Evolutionary conservation across 768 basidiomycete species (phyloP).

Genomic region (Amanita fuliginea): DNA sequence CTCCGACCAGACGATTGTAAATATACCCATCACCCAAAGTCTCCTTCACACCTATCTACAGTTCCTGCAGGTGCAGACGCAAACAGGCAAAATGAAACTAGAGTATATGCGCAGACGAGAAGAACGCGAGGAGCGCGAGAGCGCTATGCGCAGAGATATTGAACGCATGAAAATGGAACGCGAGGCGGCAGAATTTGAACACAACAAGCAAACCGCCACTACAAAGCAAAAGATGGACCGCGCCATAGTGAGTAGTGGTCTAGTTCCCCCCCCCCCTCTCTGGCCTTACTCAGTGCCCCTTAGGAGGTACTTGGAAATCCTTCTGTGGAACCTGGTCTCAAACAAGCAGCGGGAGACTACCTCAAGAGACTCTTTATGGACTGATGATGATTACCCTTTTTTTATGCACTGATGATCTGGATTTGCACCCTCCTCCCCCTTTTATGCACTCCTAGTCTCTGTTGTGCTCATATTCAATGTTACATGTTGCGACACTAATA

Average conservation of each 20-base stretch:
- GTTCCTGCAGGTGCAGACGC: slow-evolving; percentile 54
- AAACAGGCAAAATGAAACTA: slow-evolving; percentile 58
- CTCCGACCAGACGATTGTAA: slow-evolving; percentile 30
- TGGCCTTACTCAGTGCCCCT: neutral
- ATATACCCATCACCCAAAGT: slow-evolving; percentile 43
- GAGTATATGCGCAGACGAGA: slow-evolving; percentile 59
- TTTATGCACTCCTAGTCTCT: slow-evolving; percentile 7
- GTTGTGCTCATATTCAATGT: slow-evolving; percentile 1
- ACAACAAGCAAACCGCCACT: slow-evolving; percentile 35
- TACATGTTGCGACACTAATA: slow-evolving; percentile 5
- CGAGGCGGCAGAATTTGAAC: slow-evolving; percentile 46
- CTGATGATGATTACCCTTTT: slow-evolving; percentile 11
- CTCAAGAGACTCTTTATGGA: slow-evolving; percentile 54
- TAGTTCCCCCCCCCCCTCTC: neutral
- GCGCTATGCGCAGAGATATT: slow-evolving; percentile 34
- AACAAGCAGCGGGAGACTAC: slow-evolving; percentile 61
- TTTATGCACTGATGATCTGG: slow-evolving; percentile 9
- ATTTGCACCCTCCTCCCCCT: neutral
- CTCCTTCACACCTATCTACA: slow-evolving; percentile 48
- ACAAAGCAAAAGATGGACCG: slow-evolving; percentile 54
- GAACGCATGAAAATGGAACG: slow-evolving; percentile 44
- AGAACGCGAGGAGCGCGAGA: slow-evolving; percentile 58
- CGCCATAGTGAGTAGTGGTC: slow-evolving; percentile 43
- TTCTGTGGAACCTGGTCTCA: slow-evolving; percentile 45
- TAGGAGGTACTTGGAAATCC: slow-evolving; percentile 52